Base-by-base conservation (phyloP, 257 asterid species). In the Lantana camara region DNA sequence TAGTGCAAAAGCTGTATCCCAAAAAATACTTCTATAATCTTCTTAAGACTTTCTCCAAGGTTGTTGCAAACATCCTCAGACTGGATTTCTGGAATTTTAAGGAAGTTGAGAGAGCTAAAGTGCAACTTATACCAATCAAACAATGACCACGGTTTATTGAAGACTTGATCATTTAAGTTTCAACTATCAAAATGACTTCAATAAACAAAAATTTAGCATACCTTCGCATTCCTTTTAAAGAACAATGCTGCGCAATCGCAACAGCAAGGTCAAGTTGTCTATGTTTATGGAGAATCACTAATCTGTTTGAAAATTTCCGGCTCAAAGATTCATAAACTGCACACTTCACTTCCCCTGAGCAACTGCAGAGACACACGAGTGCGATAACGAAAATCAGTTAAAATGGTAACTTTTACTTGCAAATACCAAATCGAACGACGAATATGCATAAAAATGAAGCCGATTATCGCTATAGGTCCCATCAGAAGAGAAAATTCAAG, bases 321-420 rank as follows among this genome's bases (percentile, higher is more conserved):
- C 54, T 59, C 53, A 63, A 67, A 57, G 58, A 71, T 71, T 57
- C 65, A 32, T 44, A 4, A 41, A 44, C 16, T 50, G 41, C 70
- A 61, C 24, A 24, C 44, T 65, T 68, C 75, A 64, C 66, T 68
- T 63, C 67, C 67, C 75, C 73, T 19, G 54, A 70, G 19, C 60
- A 59, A 58, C 73, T 72, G 64, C 56, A 63, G n/a, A 30, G n/a
- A 57, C 49, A 50, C 57, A 61, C 57, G 11, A 59, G 35, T 17
- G 44, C 45, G 20, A 34, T 13, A 52, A 32, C 0, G 14, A 12
- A 49, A 54, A 35, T 59, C 51, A 27, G 14, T 23, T 7, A 51
- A 10, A 2, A 27, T 27, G 32, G 5, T 14, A 9, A 15, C 3
- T 40, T 47, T n/a, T 38, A 54, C 47, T 66, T 65, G 12, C 8